phyloP scores from a whole-genome alignment of 129 eudicot species.

The Dittrichia graveolens region DNA sequence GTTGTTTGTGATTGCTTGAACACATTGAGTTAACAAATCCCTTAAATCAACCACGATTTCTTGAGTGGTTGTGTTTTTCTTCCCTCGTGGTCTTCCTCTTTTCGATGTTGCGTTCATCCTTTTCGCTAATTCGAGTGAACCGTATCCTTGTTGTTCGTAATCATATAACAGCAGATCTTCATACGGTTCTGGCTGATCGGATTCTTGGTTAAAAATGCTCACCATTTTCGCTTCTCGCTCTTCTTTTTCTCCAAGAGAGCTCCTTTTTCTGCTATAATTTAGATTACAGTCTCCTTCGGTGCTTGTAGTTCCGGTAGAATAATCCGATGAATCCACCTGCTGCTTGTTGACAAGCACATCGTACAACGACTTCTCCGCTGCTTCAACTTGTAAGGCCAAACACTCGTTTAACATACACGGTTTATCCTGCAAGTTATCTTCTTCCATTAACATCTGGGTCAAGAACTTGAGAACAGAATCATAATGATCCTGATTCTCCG shows the following conservation, averaged over 20 bases:
- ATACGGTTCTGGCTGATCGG: slow-evolving; percentile 29
- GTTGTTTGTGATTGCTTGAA: slow-evolving; percentile 52
- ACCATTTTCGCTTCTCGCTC: slow-evolving; percentile 29
- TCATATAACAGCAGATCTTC: slow-evolving; percentile 32
- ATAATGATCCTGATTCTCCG: slow-evolving; percentile 43
- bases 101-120: slow-evolving; percentile 28
- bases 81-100: slow-evolving; percentile 45
- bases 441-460: slow-evolving; percentile 66
- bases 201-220: neutral
- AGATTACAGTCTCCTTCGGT: neutral
- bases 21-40: slow-evolving; percentile 60
- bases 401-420: slow-evolving; percentile 59
- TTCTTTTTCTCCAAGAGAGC: slow-evolving; percentile 22
- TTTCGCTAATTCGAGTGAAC: neutral
- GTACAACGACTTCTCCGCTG: slow-evolving; percentile 56
- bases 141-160: slow-evolving; percentile 23
- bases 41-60: slow-evolving; percentile 57
- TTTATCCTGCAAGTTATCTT: slow-evolving; percentile 49
- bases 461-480: slow-evolving; percentile 54
- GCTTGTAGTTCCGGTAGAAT: neutral
- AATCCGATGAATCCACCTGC: slow-evolving; percentile 15
- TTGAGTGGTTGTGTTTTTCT: slow-evolving; percentile 21
- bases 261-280: slow-evolving; percentile 25
- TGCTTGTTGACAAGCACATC: slow-evolving; percentile 43
- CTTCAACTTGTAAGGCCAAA: slow-evolving; percentile 55